phyloP scores from a whole-genome alignment of 164 flowering plant species.

The Kingdonia uniflora region DNA sequence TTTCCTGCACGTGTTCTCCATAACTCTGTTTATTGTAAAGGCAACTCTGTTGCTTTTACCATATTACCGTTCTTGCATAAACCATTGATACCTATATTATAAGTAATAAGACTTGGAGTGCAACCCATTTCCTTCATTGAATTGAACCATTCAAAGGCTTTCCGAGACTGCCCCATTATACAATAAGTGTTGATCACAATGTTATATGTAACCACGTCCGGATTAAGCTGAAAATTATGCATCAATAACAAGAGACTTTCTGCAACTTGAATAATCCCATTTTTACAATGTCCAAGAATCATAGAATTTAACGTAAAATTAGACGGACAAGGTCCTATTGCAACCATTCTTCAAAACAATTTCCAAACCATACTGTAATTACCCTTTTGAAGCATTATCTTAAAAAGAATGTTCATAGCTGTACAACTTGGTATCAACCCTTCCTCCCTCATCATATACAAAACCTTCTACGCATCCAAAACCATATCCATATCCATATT shows the following conservation, averaged over 20 bases:
- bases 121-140: constrained; percentile 55
- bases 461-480: constrained; percentile 35
- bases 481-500: constrained; percentile 45
- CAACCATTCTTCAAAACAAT: constrained; percentile 59
- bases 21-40: no score
- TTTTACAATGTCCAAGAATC: constrained; percentile 67
- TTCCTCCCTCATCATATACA: constrained; percentile 43
- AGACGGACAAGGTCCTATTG: constrained; percentile 52
- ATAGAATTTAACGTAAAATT: no score
- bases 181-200: constrained; percentile 70
- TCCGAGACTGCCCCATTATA: constrained; percentile 30
- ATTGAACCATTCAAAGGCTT: constrained; percentile 37
- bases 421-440: no score
- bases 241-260: constrained; percentile 59
- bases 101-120: constrained; percentile 49
- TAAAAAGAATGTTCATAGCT: no score
- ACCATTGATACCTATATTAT: constrained; percentile 49
- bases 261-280: constrained; percentile 36
- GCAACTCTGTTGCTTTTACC: constrained; percentile 53
- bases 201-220: constrained; percentile 41
- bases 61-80: no score
- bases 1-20: no score
- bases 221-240: constrained; percentile 48
- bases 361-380: constrained; percentile 65
- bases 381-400: constrained; percentile 47